phyloP scores from a whole-genome alignment of 176 grass and related monocot species.

The Phoenix roebelenii region DNA sequence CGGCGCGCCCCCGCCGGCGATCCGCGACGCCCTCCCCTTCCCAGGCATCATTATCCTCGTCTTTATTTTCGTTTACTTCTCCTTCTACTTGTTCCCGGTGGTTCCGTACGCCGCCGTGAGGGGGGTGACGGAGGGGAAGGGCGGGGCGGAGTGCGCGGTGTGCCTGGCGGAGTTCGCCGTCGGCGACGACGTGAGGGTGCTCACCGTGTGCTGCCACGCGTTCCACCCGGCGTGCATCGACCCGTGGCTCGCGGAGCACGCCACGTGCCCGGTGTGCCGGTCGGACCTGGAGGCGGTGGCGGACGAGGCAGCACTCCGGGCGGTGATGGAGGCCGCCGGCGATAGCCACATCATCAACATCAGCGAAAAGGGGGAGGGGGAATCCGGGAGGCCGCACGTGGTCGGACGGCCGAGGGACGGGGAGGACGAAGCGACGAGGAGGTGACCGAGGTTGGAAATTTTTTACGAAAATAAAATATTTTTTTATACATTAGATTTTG shows the following conservation, averaged over 20 bases:
- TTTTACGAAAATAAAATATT: too few species aligned
- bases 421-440: too few species aligned
- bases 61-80: too few species aligned
- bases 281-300: conserved; percentile 20
- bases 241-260: conserved; percentile 38
- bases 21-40: too few species aligned
- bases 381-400: too few species aligned
- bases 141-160: conserved; percentile 40
- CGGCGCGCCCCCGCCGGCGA: too few species aligned
- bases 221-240: conserved; percentile 59
- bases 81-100: conserved; percentile 7
- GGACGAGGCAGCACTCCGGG: background rate
- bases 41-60: too few species aligned
- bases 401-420: too few species aligned
- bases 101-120: conserved; percentile 3
- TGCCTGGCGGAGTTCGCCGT: conserved; percentile 46
- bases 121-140: background rate
- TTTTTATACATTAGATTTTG: too few species aligned
- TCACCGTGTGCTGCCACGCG: conserved; percentile 50
- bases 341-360: conserved; percentile 1
- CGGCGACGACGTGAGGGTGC: conserved; percentile 40
- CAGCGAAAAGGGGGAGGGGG: background rate
- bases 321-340: background rate
- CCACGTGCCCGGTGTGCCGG: conserved; percentile 59
- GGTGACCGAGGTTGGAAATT: too few species aligned